Conservation (phyloP, 306 rosid species). For the Albizia julibrissin region DNA sequence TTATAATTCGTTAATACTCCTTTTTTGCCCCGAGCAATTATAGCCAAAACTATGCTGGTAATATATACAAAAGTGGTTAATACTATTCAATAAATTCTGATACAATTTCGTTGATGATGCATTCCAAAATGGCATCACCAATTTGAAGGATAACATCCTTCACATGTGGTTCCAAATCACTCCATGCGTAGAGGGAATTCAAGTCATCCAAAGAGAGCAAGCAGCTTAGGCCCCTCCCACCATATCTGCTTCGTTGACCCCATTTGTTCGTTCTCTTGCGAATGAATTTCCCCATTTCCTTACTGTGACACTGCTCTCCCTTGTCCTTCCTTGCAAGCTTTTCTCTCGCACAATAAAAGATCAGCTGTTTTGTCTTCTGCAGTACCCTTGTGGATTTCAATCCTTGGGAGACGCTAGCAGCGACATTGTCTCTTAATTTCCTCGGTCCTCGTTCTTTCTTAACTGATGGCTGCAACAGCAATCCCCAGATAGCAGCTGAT, state of each 20-base stretch:
- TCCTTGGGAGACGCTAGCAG: constrained; percentile 38
- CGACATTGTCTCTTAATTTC: constrained; percentile 34
- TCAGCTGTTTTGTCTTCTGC: constrained; percentile 56
- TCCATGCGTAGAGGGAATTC: constrained; percentile 44
- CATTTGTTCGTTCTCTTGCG: constrained; percentile 33
- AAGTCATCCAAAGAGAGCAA: constrained; percentile 34
- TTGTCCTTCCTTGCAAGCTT: constrained; percentile 40
- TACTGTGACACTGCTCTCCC: not conserved
- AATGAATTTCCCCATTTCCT: constrained; percentile 33
- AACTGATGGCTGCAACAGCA: constrained; percentile 35
- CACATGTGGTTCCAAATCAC: constrained; percentile 30
- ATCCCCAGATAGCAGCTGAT: constrained; percentile 53
- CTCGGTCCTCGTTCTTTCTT: constrained; percentile 30
- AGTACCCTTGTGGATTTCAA: constrained; percentile 53
- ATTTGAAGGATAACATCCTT: constrained; percentile 40
- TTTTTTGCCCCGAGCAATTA: not conserved
- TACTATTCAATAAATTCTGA: constrained; percentile 27
- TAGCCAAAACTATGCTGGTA: not conserved
- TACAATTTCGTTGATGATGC: constrained; percentile 37
- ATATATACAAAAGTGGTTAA: too few species aligned
- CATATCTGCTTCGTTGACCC: constrained; percentile 34
- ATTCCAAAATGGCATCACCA: constrained; percentile 46
- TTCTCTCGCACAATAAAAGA: constrained; percentile 65
- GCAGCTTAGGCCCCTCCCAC: not conserved
- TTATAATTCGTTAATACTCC: not conserved